phyloP scores from a whole-genome alignment of 179 eudicot species.

The Pouteria campechiana region DNA sequence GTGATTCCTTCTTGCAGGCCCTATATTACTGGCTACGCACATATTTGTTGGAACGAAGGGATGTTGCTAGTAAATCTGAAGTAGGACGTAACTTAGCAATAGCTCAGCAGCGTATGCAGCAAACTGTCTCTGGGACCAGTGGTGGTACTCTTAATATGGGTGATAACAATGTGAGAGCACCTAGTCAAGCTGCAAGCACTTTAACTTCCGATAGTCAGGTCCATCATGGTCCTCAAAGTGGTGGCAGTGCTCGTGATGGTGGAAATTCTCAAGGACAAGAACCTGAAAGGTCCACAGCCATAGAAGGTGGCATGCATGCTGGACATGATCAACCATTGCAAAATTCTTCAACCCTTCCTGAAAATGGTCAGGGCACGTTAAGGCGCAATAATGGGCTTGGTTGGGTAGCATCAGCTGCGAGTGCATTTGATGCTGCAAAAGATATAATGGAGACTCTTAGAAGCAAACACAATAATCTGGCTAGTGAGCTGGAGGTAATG shows the following conservation, averaged over 20 bases:
- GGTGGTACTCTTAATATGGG: slow-evolving; percentile 36
- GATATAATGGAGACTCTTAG: slow-evolving; percentile 98
- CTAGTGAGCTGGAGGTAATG: slow-evolving; percentile 91
- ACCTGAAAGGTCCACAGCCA: slow-evolving; percentile 54
- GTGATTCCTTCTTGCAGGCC: slow-evolving; percentile 69
- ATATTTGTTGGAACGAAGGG: slow-evolving; percentile 95
- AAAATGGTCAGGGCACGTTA: slow-evolving; percentile 58
- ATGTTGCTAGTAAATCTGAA: slow-evolving; percentile 94
- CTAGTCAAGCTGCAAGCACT: slow-evolving; percentile 36
- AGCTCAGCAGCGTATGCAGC: slow-evolving; percentile 97
- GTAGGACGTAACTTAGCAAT: slow-evolving; percentile 79
- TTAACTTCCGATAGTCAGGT: slow-evolving; percentile 55
- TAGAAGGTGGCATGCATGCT: slow-evolving; percentile 47
- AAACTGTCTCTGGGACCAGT: slow-evolving; percentile 46
- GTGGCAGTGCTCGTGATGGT: slow-evolving; percentile 54
- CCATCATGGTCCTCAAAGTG: slow-evolving; percentile 57
- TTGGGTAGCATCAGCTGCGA: slow-evolving; percentile 89
- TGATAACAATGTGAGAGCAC: slow-evolving; percentile 48
- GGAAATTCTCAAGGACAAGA: slow-evolving; percentile 68
- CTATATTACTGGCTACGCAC: slow-evolving; percentile 98
- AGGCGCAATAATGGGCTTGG: slow-evolving; percentile 78
- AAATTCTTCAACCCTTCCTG: slow-evolving; percentile 36
- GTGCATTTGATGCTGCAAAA: slow-evolving; percentile 95
- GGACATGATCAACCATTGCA: slow-evolving; percentile 60
- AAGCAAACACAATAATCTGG: slow-evolving; percentile 97